Conservation (phyloP, 2,329 filamentous ascomycete species). For the Metarhizium humberi region DNA sequence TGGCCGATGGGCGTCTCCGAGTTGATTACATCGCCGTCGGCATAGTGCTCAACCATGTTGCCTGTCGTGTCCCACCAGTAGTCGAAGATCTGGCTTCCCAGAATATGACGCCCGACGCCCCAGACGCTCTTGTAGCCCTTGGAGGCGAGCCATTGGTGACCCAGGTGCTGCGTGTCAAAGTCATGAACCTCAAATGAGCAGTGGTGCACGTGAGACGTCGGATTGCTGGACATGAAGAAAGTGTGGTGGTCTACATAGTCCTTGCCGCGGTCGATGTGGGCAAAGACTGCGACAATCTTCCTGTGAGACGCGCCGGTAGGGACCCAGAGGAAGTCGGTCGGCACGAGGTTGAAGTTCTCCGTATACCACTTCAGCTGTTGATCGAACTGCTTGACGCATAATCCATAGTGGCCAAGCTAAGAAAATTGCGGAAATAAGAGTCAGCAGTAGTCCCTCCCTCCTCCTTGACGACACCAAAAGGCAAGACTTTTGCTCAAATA, state of each 20-base stretch:
- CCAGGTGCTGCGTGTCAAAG: constrained; percentile 50
- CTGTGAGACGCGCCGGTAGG: background rate
- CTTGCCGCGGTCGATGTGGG: constrained; percentile 43
- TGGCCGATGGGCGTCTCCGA: constrained; percentile 35
- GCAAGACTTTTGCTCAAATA: no score
- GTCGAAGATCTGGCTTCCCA: constrained; percentile 54
- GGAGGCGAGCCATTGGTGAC: constrained; percentile 46
- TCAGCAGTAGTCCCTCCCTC: no score
- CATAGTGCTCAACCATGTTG: constrained; percentile 50
- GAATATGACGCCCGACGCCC: constrained; percentile 52
- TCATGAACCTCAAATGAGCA: constrained; percentile 40
- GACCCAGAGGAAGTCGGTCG: constrained; percentile 20
- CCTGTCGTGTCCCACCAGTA: constrained; percentile 49
- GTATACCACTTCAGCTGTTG: constrained; percentile 26
- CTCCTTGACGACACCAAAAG: no score
- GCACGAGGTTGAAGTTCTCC: constrained; percentile 30
- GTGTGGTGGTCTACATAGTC: constrained; percentile 44
- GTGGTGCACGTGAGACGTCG: constrained; percentile 13
- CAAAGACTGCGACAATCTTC: constrained; percentile 32
- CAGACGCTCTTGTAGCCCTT: constrained; percentile 46
- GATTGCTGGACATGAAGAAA: constrained; percentile 33
- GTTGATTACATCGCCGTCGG: constrained; percentile 53
- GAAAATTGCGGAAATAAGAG: no score
- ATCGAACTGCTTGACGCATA: constrained; percentile 20
- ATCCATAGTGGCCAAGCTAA: constrained; percentile 23